Conservation (phyloP, 2,329 filamentous ascomycete species). For the Thielaviopsis cerberus region DNA sequence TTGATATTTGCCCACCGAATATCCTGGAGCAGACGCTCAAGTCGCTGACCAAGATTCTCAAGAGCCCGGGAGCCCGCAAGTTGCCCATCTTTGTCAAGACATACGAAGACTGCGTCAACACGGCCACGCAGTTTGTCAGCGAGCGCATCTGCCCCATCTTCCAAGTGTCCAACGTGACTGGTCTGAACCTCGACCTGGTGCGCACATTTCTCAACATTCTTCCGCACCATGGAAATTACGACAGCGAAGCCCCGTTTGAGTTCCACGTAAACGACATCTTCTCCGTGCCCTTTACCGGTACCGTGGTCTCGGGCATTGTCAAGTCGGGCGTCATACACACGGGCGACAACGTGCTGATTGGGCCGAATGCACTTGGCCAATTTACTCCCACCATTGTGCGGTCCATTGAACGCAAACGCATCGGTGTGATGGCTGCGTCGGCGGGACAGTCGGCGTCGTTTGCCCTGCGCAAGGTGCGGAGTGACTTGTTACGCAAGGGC, state of each 20-base stretch:
- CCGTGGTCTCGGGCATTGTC: conserved; percentile 85
- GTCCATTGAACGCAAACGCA: conserved; percentile 86
- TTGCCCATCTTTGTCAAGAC: conserved; percentile 92
- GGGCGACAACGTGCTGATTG: conserved; percentile 76
- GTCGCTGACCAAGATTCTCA: conserved; percentile 81
- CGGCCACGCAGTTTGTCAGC: conserved; percentile 86
- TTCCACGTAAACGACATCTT: conserved; percentile 96
- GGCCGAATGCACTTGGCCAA: conserved; percentile 76
- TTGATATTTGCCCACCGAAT: conserved; percentile 91
- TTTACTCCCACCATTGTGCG: conserved; percentile 75
- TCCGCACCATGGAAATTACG: conserved; percentile 84
- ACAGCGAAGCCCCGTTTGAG: conserved; percentile 72
- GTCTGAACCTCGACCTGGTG: conserved; percentile 74
- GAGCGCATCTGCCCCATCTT: conserved; percentile 93
- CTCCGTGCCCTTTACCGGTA: conserved; percentile 91
- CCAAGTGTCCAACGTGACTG: conserved; percentile 94
- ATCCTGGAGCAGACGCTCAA: conserved; percentile 85
- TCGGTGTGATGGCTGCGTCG: conserved; percentile 68
- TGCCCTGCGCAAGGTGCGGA: conserved; percentile 66
- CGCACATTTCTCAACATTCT: conserved; percentile 88
- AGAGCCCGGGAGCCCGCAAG: conserved; percentile 81
- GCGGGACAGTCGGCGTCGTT: conserved; percentile 89
- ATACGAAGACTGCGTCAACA: conserved; percentile 81
- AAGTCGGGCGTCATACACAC: conserved; percentile 74
- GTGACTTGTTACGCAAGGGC: conserved; percentile 88